Evolutionary conservation across 441 rosid species (phyloP), one percentile per base, ranked within the genome.

Genomic region (Theobroma grandiflorum): DNA sequence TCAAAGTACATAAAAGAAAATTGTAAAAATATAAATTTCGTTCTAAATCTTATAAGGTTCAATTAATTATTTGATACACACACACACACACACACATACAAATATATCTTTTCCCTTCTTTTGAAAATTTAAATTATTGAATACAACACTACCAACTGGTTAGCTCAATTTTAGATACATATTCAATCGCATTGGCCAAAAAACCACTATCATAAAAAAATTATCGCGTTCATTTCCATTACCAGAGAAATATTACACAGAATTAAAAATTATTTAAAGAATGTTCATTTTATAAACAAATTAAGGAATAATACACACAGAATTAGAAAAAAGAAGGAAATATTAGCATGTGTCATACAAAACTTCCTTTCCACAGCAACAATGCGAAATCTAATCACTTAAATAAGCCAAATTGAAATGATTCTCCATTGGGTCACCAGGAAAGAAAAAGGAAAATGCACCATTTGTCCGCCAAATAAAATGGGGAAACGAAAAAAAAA

Each of bases 391-490:
- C 11, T 18, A 57, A 40, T 20, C 77, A 57, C 37, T 57, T 11
- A 38, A 40, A 40, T 40, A 57, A 33, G 77, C 65, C 18, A 58
- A 75, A 42, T 75, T 26, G 22, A 61, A 57, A 52, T 52, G 20
- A 12, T 11, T 47, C 8, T 40, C 37, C 50, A 2, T 57, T 72
- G 16, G 31, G 43, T 52, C 35, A 72, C 0, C 31, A 52, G 18
- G 14, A 52, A 73, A 38, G 6, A 8, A 58, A 26, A 6, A 3
- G 47, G 31, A 38, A 70, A 52, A 11, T 55, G 0, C 42, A 16
- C 31, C 75, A 52, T 16, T 35, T 16, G 47, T 45, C 12, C 37
- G 31, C 40, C 15, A 35, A 52, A 26, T 33, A 52, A 35, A 20
- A 33, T 35, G 47, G 43, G 1, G 59, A 16, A 33, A 52, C 11